Evolutionary conservation across 164 flowering plant species (phyloP), one percentile per base, ranked within the genome.

Genomic region (Magnolia sinica): DNA sequence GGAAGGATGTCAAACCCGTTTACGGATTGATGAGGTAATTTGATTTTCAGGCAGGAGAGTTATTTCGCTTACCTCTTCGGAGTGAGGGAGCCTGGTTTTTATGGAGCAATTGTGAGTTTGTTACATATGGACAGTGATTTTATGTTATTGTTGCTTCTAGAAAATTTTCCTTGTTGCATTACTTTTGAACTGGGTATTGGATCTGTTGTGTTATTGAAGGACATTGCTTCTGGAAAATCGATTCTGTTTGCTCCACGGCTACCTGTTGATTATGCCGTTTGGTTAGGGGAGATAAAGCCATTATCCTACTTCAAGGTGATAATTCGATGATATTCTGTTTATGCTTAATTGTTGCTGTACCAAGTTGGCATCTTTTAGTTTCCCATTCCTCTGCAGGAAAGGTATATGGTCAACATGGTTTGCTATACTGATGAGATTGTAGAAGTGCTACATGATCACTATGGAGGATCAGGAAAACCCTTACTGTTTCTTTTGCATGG

Each of bases 1-100:
- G 45, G 45, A 20, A 20, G 27, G 19, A 51, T 68, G 61, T 4
- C 45, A 45, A 18, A 59, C 27, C 50, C 71, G 73, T 71, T 70
- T 69, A n/a, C 72, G 51, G 65, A 74, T 16, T 74, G 68, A 61
- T 75, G 69, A 5, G 1, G 18, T 76, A 10, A 52, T 29, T 75
- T 80, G 71, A 59, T 81, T 74, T 73, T 22, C 78, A 92, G 97
- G 86, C 98, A 95, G 86, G 97, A 95, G 87, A 95, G 98, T 79
- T 95, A 91, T 78, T 95, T 95, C 76, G 97, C 98, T 29, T 92
- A 95, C 81, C 85, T 95, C 80, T 95, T 95, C 86, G 98, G 98
- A 81, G 97, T 92, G 71, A 84, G 72, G 82, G 97, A 95, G 83
- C 98, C 98, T 76, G 95, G 91, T 24, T 92, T 92, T 76, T 92